Evolutionary conservation across 192 early-diverging fungal genomes (phyloP), one percentile per base, ranked within the genome.

Genomic region (Podila clonocystis): DNA sequence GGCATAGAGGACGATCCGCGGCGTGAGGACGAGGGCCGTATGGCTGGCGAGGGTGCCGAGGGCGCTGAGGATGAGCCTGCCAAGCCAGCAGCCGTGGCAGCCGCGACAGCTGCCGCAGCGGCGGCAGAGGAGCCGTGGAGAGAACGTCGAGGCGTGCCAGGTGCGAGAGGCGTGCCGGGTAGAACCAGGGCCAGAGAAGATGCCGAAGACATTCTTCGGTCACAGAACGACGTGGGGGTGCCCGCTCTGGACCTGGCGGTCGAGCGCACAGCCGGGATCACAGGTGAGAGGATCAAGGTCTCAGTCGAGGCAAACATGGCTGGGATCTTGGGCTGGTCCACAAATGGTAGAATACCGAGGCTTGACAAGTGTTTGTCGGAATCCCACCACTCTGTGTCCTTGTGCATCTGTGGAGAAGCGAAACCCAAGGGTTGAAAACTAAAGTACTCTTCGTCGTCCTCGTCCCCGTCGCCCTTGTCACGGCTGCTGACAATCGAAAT

Each of bases 271-370:
- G 50, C 50, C 0, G 68, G 68, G 31, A 70, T 62, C 20, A 70
- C 52, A 26, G 68, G 60, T 6, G 68, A 57, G 2, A 70, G 60
- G 48, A 70, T 62, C 2, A 70, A 41, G 13, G 68, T 70, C 26
- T 70, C 68, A 8, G 45, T 58, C 1, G 68, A 70, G 15, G 68
- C 68, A 50, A 70, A 70, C 58, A 70, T 70, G 9, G 50, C 68
- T 24, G 68, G 68, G 59, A 62, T 70, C 67, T 68, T 68, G 29
- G 67, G 67, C 58, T 68, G 67, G 19, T 68, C 50, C 3, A 68
- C 22, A 58, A 45, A 68, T 5, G 67, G 67, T 5, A 68, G 28
- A 5, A 68, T 68, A 4, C 67, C 67, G 19, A 68, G 38, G 5
- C 34, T 68, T 13, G 67, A 68, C 9, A 68, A 17, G 24, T 68